Conservation (phyloP, 805 yeast species). For the Barnettozyma salicaria region DNA sequence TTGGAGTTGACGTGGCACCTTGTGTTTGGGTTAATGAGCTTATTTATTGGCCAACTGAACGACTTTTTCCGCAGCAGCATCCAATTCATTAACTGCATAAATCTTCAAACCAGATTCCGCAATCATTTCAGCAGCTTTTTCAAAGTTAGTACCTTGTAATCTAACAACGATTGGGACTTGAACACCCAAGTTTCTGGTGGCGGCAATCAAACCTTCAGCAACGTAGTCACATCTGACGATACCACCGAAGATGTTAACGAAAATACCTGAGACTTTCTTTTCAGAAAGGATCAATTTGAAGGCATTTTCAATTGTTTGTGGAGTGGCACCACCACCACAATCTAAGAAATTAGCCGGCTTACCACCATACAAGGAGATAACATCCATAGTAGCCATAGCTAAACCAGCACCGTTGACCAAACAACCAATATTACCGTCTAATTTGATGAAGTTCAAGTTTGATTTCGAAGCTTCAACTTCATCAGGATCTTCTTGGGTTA, state of each 20-base stretch:
- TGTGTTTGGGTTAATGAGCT: too few relatives aligned
- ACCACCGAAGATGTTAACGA: conserved; percentile 98
- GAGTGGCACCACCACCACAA: conserved; percentile 99
- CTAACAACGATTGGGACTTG: conserved; percentile 95
- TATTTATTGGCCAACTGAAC: conserved; percentile 53
- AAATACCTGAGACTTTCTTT: conserved; percentile 85
- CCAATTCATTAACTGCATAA: conserved; percentile 86
- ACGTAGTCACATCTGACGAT: conserved; percentile 99
- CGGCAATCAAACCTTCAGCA: conserved; percentile 94
- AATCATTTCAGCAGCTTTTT: conserved; percentile 81
- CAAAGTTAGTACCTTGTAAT: conserved; percentile 96
- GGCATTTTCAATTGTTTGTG: conserved; percentile 95
- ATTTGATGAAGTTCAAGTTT: conserved; percentile 92
- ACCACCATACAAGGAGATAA: conserved; percentile 96
- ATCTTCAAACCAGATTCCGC: conserved; percentile 87
- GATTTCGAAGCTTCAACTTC: conserved; percentile 88
- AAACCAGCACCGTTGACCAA: conserved; percentile 99
- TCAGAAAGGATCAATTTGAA: conserved; percentile 90
- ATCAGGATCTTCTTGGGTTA: conserved; percentile 96
- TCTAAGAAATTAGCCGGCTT: conserved; percentile 98
- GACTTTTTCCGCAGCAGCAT: conserved; percentile 94
- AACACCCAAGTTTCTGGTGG: conserved; percentile 86
- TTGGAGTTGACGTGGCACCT: too few relatives aligned
- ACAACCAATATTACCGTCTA: conserved; percentile 98
- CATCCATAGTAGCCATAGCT: conserved; percentile 99